Conservation (phyloP, 108 stramenopile species). For the Skeletonema costatum region DNA sequence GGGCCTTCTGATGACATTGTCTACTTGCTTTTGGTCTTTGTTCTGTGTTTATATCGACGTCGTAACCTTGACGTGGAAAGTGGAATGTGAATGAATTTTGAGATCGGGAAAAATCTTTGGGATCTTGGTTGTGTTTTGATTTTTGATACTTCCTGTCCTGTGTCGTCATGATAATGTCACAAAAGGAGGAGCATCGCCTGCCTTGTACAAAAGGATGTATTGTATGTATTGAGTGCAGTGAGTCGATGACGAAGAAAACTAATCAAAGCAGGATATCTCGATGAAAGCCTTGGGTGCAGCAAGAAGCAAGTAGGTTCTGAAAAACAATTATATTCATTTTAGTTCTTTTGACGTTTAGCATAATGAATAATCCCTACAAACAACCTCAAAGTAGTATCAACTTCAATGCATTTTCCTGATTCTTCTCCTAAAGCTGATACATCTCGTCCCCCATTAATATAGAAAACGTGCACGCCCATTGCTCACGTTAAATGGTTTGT, state of each 20-base stretch:
- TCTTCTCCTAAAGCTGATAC: background rate
- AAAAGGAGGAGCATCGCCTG: too few relatives aligned
- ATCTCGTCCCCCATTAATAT: background rate
- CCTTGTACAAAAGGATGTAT: too few relatives aligned
- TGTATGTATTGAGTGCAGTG: too few relatives aligned
- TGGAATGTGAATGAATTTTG: background rate
- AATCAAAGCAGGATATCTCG: too few relatives aligned
- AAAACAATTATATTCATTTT: background rate
- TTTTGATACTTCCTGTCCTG: background rate
- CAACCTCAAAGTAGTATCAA: background rate
- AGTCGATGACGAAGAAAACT: too few relatives aligned
- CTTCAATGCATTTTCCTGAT: background rate
- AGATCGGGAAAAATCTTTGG: background rate
- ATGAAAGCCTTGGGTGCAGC: too few relatives aligned
- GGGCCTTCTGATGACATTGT: constrained; percentile 68
- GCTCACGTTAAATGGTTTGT: background rate
- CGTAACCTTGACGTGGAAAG: background rate
- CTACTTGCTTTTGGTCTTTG: background rate
- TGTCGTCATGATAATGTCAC: background rate
- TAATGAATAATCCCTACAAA: background rate
- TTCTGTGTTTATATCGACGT: too few relatives aligned
- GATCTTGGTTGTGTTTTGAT: background rate
- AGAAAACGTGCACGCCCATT: background rate
- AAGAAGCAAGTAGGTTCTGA: background rate
- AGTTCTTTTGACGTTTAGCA: background rate